Conservation (phyloP, 176 grass and related monocot species). For the Poa pratensis region DNA sequence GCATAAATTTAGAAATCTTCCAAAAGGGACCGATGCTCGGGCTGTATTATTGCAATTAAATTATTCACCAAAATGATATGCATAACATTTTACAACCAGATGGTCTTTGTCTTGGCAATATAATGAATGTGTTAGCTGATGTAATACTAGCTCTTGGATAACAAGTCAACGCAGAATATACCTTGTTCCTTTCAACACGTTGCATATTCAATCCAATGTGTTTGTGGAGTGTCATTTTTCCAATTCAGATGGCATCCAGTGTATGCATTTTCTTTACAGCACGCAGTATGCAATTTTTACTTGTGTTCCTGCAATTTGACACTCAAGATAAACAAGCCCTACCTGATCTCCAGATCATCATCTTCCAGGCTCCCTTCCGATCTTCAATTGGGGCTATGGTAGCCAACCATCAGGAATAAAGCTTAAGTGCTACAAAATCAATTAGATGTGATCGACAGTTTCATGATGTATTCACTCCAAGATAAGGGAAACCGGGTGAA, state of each 20-base stretch:
- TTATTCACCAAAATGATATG: background rate
- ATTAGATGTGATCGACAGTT: background rate
- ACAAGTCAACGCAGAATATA: background rate
- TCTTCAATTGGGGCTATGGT: background rate
- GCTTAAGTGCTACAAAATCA: background rate
- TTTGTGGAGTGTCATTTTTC: background rate
- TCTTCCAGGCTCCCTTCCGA: background rate
- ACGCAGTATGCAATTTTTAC: background rate
- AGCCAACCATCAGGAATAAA: background rate
- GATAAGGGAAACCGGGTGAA: background rate
- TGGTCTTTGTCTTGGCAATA: background rate
- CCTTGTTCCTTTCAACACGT: background rate
- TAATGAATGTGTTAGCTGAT: background rate
- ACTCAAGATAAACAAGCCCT: background rate
- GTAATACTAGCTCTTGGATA: constrained; percentile 18
- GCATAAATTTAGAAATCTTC: background rate
- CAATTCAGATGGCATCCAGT: background rate
- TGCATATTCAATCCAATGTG: constrained; percentile 8
- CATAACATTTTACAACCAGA: background rate
- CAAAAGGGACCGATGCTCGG: background rate
- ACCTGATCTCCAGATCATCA: constrained; percentile 2
- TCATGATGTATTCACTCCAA: background rate
- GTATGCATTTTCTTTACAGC: background rate
- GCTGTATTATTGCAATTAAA: background rate
- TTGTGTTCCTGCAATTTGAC: constrained; percentile 6